Base-by-base conservation (phyloP, 805 yeast genomes). In the Saturnispora serradocipensis region DNA sequence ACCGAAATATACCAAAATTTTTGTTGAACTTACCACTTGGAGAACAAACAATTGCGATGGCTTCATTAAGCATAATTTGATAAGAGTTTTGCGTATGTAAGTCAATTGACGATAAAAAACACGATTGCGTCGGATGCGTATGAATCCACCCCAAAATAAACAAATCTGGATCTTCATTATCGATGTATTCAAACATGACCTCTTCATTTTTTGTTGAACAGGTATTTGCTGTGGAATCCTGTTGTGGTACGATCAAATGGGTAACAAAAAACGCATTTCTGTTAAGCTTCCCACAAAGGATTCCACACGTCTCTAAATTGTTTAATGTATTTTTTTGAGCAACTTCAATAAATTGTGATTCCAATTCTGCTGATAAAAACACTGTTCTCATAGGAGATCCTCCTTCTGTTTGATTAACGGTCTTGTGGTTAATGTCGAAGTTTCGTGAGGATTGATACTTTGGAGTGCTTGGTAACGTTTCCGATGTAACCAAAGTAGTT, bases 81-180 rank as follows among this genome's bases (percentile, higher is more conserved):
- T 82, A 82, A 3, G 84, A 76, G 54, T 76, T 77, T 55, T 82
- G 87, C 2, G 87, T 82, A 63, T 82, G 88, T 49, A 82, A 65
- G 59, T 82, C 88, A 45, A 82, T 77, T 0, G 85, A 78, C 11
- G 84, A 77, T 62, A 82, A 64, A 61, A 82, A 82, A 56, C 88
- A 82, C n/a, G 84, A 70, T 61, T 82, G 88, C 10, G 86, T 78
- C 5, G 88, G 88, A 61, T 82, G 88, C 9, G 87, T 82, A 62
- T 82, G 88, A 49, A 82, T 82, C 88, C 88, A 82, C 3, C 88
- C 88, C 2, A 82, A 67, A n/a, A 82, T 76, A 58, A 82, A 80
- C 44, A 82, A 64, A 40, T 56, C 56, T 3, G 58, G 58, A 54
- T 78, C 83, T 49, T 76, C 68, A 32, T 65, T 57, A 59, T 81